Evolutionary conservation across 192 early-diverging fungal species (phyloP).

Genomic region (Piromyces finnis): DNA sequence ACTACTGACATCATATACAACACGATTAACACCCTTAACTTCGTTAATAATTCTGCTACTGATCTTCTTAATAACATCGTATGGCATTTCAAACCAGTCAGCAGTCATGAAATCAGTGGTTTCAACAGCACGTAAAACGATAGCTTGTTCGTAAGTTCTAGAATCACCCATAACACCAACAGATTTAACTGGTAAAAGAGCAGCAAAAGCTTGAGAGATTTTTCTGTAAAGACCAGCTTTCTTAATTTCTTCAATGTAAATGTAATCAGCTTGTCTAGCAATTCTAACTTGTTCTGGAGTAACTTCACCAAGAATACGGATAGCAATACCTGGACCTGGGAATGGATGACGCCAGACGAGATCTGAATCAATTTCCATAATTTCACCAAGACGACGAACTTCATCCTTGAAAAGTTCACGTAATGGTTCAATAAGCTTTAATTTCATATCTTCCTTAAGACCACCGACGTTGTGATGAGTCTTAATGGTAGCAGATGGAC

Average conservation of each 20-base stretch:
- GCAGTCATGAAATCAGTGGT: slow-evolving; percentile 98
- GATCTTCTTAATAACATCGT: slow-evolving; percentile 76
- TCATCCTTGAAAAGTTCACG: slow-evolving; percentile 99
- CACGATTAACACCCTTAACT: slow-evolving; percentile 93
- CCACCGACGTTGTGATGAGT: slow-evolving; percentile 99
- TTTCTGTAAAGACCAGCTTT: slow-evolving; percentile 89
- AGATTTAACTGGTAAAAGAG: slow-evolving; percentile 79
- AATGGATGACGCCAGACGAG: slow-evolving; percentile 98
- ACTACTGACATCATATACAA: slow-evolving; percentile 89
- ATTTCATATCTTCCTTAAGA: slow-evolving; percentile 85
- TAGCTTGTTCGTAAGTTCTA: slow-evolving; percentile 97
- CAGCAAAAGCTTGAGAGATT: slow-evolving; percentile 96
- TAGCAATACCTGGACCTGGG: slow-evolving; percentile 98
- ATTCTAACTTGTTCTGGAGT: slow-evolving; percentile 84
- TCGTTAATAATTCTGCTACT: slow-evolving; percentile 95
- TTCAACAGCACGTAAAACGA: slow-evolving; percentile 90
- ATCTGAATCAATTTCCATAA: slow-evolving; percentile 81
- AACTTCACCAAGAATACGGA: slow-evolving; percentile 92
- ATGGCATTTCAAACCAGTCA: slow-evolving; percentile 78
- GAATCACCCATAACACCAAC: slow-evolving; percentile 99
- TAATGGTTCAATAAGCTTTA: slow-evolving; percentile 95
- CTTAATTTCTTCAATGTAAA: slow-evolving; percentile 99
- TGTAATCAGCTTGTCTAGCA: slow-evolving; percentile 84
- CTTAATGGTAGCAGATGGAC: slow-evolving; percentile 95
- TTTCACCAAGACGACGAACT: slow-evolving; percentile 83